Percentiles rank a stretch among this genome's conserved stretches.
These are phyloP conservation scores for Polychytrium aggregatum DNA, from an alignment of 192 early-diverging fungal species.

Conservation along the genomic window DNA sequence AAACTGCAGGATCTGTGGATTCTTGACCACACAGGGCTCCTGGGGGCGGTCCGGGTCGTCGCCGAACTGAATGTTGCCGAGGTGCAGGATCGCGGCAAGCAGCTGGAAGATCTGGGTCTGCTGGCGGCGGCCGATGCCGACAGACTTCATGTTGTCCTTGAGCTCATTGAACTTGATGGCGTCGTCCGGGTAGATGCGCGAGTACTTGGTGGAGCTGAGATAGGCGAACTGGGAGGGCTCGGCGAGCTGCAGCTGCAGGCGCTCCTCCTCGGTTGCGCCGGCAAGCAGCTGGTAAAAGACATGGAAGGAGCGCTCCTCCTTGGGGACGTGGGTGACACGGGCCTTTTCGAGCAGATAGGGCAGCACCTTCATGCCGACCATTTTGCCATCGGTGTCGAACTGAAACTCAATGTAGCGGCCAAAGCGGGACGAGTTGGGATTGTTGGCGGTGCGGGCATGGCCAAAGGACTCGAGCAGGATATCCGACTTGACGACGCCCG, in stretches of 20 bases:
- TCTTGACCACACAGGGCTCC: slow-evolving; percentile 65
- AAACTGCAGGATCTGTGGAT: slow-evolving; percentile 57
- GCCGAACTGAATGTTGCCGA: slow-evolving; percentile 80
- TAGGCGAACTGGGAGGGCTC: slow-evolving; percentile 37
- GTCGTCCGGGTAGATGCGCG: slow-evolving; percentile 26
- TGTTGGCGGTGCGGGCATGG: slow-evolving; percentile 48
- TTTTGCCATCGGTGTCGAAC: slow-evolving; percentile 71
- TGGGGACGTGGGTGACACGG: slow-evolving; percentile 47
- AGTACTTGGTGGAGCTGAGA: slow-evolving; percentile 3
- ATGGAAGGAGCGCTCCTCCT: slow-evolving; percentile 80
- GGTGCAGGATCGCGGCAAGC: slow-evolving; percentile 78
- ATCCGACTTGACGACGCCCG: slow-evolving; percentile 60
- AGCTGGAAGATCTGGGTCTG: slow-evolving; percentile 72
- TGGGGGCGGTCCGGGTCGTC: slow-evolving; percentile 54
- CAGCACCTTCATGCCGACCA: slow-evolving; percentile 70
- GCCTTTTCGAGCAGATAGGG: slow-evolving; percentile 81
- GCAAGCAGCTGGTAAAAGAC: slow-evolving; percentile 91
- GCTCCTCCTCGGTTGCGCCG: slow-evolving; percentile 68
- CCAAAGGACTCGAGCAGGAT: slow-evolving; percentile 73
- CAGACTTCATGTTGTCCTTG: slow-evolving; percentile 67
- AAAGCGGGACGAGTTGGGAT: slow-evolving; percentile 59
- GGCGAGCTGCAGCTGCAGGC: slow-evolving; percentile 48
- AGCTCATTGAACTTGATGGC: slow-evolving; percentile 57
- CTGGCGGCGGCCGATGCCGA: slow-evolving; percentile 51
- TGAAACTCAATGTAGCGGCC: slow-evolving; percentile 83